Base-by-base conservation (phyloP, 768 basidiomycete genomes). In the Tremella yokohamensis region DNA sequence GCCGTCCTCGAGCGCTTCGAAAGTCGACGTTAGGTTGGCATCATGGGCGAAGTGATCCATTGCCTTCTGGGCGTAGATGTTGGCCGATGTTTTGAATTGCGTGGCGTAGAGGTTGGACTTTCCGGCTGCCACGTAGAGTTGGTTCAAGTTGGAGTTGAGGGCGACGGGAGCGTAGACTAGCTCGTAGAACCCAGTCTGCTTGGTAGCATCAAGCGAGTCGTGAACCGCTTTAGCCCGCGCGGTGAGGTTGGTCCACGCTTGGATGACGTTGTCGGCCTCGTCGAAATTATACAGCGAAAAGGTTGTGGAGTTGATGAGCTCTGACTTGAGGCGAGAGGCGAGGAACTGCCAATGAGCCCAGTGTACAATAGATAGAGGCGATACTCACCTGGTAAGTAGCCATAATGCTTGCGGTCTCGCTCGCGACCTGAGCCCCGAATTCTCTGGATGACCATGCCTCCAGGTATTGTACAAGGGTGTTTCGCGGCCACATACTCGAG, bases 241-340 rank as follows among this genome's bases (percentile, higher is more conserved):
- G 44, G 79, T 78, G 19, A 85, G 74, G 2, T 64, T 73, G 11
- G 80, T 74, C 84, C 85, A 86, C 18, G 76, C 79, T 7, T 74
- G 76, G 26, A 83, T 69, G 13, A 86, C 79, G 40, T 65, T 79
- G 12, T 87, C 86, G 11, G 85, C 84, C 86, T 88, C 86, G 68
- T 85, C 78, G 71, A 86, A 87, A 69, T 85, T 83, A 49, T 79
- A 79, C 62, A 87, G 68, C 58, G 83, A 85, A 74, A 80, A 88
- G 0, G 83, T 84, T 1, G 84, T 85, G 7, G 79, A 58, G 68
- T 84, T 84, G 61, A 84, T 72, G 25, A 87, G 76, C 77, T 88
- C 87, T 0, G 84, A 84, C 76, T 87, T 87, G 54, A 84, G 75
- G 40, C 84, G 77, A 1, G 84, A 63, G 0, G 61, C 60, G 49